Evolutionary conservation across 208 protist genomes (phyloP), one percentile per base, ranked within the genome.

Genomic region (Sergeia podlipaevii): DNA sequence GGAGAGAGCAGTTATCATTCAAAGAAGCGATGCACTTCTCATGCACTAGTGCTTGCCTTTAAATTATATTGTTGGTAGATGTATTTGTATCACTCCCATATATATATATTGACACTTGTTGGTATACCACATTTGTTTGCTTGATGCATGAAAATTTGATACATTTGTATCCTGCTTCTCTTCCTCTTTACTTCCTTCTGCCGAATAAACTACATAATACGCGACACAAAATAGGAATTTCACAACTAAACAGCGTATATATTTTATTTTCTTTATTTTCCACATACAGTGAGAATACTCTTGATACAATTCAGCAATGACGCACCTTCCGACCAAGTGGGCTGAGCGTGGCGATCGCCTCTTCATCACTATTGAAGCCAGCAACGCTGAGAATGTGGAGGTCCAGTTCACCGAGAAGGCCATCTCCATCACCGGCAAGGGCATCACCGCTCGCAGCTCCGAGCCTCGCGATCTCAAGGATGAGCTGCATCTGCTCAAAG

Each of bases 321-420:
- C 84, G 45, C 88, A 95, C 60, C 60, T 91, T 72, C 88, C 80
- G 49, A 91, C 66, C 54, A 95, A 95, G 70, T 95, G 88, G 88
- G 88, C 88, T 24, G 88, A 95, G 70, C 88, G 88, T 33, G 65
- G 84, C 1, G 88, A 92, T 66, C 78, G 83, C 18, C 70, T 95
- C 26, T 95, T 88, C 69, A 87, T 95, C 57, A 95, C 88, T 20
- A 66, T 91, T 26, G 80, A 92, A 42, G 81, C 76, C 43, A 82
- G 65, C 73, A 72, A 62, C 48, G 79, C 84, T 27, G 83, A 73
- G 6, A 75, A 90, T 44, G 81, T 95, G 33, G 36, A 81, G 46
- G 66, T 95, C 4, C 65, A 73, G 57, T 95, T 95, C 51, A 79
- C 74, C 8, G 84, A 86, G 39, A 92, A 89, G 65, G 65, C 63